These are phyloP conservation scores for Magnusiomyces ingens DNA, from an alignment of 1,139 yeast genomes.

Conservation along the genomic window DNA sequence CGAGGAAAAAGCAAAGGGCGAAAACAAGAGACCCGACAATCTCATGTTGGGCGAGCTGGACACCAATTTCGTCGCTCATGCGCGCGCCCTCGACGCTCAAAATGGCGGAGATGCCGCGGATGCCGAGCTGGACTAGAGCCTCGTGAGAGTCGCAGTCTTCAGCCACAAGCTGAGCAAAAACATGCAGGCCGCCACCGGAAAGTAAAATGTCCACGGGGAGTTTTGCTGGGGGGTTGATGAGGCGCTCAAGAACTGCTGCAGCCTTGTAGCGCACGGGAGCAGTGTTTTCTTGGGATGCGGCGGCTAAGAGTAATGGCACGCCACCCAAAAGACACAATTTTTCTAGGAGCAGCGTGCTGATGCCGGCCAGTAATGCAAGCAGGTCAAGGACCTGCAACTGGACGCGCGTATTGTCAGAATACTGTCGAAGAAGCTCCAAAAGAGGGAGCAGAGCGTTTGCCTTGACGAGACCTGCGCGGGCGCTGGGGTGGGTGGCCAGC, in stretches of 20 bases:
- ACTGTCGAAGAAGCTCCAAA: slow-evolving; percentile 41
- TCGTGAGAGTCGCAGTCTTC: slow-evolving; percentile 47
- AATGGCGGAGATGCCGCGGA: slow-evolving; percentile 41
- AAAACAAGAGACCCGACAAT: slow-evolving; percentile 1
- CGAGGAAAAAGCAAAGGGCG: not conserved
- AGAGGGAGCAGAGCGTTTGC: slow-evolving; percentile 47
- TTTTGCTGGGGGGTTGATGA: slow-evolving; percentile 35
- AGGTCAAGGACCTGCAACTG: slow-evolving; percentile 41
- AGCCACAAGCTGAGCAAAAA: slow-evolving; percentile 47
- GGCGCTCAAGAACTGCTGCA: slow-evolving; percentile 37
- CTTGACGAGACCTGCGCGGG: slow-evolving; percentile 33
- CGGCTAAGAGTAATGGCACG: slow-evolving; percentile 43
- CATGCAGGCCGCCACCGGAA: slow-evolving; percentile 50
- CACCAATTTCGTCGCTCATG: not conserved
- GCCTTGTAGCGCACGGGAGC: slow-evolving; percentile 40
- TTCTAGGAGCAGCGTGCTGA: slow-evolving; percentile 39
- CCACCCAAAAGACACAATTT: slow-evolving; percentile 54
- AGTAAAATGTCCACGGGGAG: slow-evolving; percentile 45
- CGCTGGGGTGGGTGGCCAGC: slow-evolving; percentile 22
- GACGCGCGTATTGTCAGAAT: slow-evolving; percentile 8
- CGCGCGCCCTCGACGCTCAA: slow-evolving; percentile 20
- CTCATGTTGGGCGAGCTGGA: not conserved
- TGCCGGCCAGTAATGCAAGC: slow-evolving; percentile 38
- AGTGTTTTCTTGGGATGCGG: slow-evolving; percentile 38
- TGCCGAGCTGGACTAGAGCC: slow-evolving; percentile 42